Conservation (phyloP, 2,329 filamentous ascomycete genomes). For the Rhynchosporium agropyri region DNA sequence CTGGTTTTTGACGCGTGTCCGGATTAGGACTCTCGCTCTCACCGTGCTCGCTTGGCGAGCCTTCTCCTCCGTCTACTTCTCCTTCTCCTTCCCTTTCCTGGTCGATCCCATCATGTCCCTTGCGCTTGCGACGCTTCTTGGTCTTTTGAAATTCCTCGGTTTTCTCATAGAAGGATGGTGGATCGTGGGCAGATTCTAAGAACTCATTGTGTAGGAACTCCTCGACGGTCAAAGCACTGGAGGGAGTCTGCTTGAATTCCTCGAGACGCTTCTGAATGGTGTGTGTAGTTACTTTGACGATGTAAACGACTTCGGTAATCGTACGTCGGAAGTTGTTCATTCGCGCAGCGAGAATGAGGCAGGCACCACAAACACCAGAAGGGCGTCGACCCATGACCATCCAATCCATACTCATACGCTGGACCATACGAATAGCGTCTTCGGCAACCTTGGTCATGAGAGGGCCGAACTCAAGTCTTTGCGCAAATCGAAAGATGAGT, state of each 20-base stretch:
- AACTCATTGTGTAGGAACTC: conserved; percentile 77
- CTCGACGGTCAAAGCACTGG: conserved; percentile 81
- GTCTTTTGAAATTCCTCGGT: conserved; percentile 59
- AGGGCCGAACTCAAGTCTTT: conserved; percentile 86
- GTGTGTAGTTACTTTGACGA: conserved; percentile 92
- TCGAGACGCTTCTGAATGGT: conserved; percentile 90
- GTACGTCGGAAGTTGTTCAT: conserved; percentile 98
- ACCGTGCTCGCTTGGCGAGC: conserved; percentile 23
- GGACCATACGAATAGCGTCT: conserved; percentile 84
- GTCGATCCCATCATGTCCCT: conserved; percentile 24
- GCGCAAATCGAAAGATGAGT: conserved; percentile 87
- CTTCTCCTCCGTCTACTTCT: conserved; percentile 23
- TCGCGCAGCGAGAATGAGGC: conserved; percentile 88
- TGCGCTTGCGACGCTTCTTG: conserved; percentile 46
- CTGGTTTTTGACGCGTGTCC: conserved; percentile 36
- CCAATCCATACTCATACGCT: conserved; percentile 96
- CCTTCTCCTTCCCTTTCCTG: conserved; percentile 17
- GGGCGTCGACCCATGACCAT: conserved; percentile 94
- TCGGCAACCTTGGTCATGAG: conserved; percentile 82
- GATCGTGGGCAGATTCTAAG: conserved; percentile 75
- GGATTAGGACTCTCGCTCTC: conserved; percentile 18
- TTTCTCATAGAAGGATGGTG: conserved; percentile 78
- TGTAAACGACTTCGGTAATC: conserved; percentile 93
- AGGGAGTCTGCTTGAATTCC: conserved; percentile 88
- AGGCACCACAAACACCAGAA: conserved; percentile 91